These are phyloP conservation scores for Silene conica DNA, from an alignment of 148 eudicot genomes.

Conservation along the genomic window DNA sequence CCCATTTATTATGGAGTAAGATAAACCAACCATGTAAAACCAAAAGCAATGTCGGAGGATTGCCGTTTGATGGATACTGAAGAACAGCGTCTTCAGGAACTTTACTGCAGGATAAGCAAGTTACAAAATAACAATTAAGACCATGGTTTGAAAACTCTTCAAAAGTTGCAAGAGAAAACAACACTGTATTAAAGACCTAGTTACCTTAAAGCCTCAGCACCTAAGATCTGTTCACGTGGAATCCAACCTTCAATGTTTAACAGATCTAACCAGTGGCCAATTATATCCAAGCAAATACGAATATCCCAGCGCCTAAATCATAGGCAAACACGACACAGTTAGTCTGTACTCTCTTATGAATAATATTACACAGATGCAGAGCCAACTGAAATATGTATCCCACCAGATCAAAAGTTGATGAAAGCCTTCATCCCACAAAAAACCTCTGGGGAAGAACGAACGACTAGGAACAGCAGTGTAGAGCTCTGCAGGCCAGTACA, in stretches of 20 bases:
- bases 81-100: conserved; percentile 86
- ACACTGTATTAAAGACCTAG: no score
- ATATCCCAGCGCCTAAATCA: conserved; percentile 80
- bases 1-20: background rate
- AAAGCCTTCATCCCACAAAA: conserved; percentile 98
- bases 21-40: conserved; percentile 64
- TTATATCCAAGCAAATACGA: conserved; percentile 70
- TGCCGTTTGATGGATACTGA: conserved; percentile 92
- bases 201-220: conserved; percentile 92
- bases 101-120: conserved; percentile 54
- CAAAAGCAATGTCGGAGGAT: conserved; percentile 92
- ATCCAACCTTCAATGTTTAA: conserved; percentile 99
- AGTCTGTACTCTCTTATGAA: conserved; percentile 2
- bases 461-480: conserved; percentile 99
- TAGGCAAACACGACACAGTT: background rate
- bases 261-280: conserved; percentile 97
- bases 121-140: background rate
- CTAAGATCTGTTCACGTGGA: conserved; percentile 97
- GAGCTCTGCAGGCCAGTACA: conserved; percentile 97
- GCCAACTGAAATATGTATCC: conserved; percentile 22
- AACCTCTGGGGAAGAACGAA: conserved; percentile 91
- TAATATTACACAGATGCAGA: conserved; percentile 5
- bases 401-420: conserved; percentile 93
- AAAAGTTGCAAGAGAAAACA: no score
- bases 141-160: background rate